phyloP scores from a whole-genome alignment of 2,329 filamentous ascomycete genomes.

The Fusarium stilboides region DNA sequence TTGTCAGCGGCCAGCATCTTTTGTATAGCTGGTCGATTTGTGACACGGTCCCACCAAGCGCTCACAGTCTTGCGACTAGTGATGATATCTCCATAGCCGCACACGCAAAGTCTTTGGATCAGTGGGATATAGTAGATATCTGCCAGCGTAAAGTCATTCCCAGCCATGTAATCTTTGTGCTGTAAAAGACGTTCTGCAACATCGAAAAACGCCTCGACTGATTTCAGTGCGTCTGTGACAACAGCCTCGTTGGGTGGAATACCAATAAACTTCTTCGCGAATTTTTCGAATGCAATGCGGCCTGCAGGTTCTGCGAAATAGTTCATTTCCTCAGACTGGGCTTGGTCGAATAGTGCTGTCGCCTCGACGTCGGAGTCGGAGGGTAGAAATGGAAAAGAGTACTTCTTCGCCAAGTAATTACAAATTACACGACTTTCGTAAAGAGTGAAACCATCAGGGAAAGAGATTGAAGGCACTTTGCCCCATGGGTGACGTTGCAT shows the following conservation, averaged over 20 bases:
- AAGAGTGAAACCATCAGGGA: not conserved
- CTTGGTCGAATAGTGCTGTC: not conserved
- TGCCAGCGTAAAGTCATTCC: not conserved
- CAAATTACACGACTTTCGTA: constrained; percentile 6
- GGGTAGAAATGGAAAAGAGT: not conserved
- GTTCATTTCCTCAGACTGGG: not conserved
- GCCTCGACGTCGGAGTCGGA: not conserved
- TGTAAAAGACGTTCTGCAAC: not conserved
- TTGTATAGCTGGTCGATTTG: not conserved
- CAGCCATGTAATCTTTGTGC: not conserved
- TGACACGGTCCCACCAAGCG: constrained; percentile 1
- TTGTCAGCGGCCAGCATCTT: not conserved
- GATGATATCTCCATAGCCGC: not conserved
- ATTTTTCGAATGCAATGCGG: not conserved
- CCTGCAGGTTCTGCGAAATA: not conserved
- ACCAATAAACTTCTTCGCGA: not conserved
- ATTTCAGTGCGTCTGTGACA: not conserved
- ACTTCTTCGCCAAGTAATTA: not conserved
- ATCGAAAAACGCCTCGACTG: not conserved
- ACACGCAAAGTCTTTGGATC: not conserved
- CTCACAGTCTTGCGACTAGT: not conserved
- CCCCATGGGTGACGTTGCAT: constrained; percentile 2
- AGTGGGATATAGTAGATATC: constrained; percentile 2
- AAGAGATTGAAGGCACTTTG: not conserved
- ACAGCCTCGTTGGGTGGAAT: not conserved